A percentile compares a stretch with the other conserved stretches of the same genome.
Evolutionary conservation across 495 filamentous ascomycete genomes (phyloP).

Genomic region (Bacidia gigantensis): DNA sequence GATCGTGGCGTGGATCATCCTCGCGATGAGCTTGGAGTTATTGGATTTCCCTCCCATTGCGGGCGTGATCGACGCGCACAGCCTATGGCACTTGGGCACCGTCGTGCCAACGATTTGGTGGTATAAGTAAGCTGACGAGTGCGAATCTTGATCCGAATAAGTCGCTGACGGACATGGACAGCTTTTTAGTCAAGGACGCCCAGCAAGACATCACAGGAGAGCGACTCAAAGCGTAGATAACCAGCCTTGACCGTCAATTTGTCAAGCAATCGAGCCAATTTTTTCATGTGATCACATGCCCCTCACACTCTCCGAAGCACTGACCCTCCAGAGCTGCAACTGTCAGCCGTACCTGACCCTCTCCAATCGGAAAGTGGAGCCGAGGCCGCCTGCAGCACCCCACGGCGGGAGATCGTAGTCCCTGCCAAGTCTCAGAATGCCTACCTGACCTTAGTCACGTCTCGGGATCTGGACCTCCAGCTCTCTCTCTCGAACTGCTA

Average conservation of each 20-base stretch:
- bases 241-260: neutral
- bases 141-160: constrained; percentile 2
- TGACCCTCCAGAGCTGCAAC: constrained; percentile 9
- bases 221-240: constrained; percentile 33
- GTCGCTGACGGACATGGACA: constrained; percentile 23
- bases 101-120: constrained; percentile 80
- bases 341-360: constrained; percentile 4
- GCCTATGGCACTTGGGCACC: constrained; percentile 88
- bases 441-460: constrained; percentile 7
- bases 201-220: constrained; percentile 55
- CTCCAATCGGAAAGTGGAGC: constrained; percentile 19
- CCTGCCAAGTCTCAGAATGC: too few relatives aligned
- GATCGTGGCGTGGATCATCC: constrained; percentile 80
- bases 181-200: constrained; percentile 66
- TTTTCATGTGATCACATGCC: neutral
- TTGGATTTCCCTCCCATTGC: constrained; percentile 82
- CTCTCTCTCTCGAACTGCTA: neutral
- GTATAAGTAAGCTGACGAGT: constrained; percentile 68
- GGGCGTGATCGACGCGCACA: constrained; percentile 83
- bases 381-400: constrained; percentile 15
- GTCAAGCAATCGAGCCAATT: neutral
- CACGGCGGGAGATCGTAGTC: neutral
- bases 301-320: constrained; percentile 3
- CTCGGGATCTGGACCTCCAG: neutral
- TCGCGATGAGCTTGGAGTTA: constrained; percentile 91